phyloP scores from a whole-genome alignment of 139 green algal genomes.

The Chlamydomonas sp. region DNA sequence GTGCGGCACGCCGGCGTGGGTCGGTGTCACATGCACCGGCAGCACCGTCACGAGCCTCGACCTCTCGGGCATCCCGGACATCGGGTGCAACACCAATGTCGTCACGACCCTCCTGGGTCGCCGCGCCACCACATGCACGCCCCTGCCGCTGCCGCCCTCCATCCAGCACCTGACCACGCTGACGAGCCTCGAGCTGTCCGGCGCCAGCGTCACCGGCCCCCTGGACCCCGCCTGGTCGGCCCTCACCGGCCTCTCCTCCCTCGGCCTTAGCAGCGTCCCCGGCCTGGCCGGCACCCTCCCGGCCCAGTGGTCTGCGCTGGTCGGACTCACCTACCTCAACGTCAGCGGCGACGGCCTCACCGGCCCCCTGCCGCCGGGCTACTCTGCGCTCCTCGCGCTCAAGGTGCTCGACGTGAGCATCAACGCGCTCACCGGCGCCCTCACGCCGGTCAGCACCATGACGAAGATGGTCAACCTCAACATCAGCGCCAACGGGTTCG shows the following conservation, averaged over 20 bases:
- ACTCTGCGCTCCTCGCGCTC: conserved; percentile 1
- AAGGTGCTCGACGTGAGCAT: conserved; percentile 10
- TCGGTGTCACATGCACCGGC: neutral
- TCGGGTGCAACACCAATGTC: too few species aligned
- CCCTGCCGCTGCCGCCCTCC: too few species aligned
- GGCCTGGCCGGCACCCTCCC: conserved; percentile 2
- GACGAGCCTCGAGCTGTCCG: neutral
- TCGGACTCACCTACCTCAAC: conserved; percentile 12
- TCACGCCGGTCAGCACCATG: neutral
- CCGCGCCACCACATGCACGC: too few species aligned
- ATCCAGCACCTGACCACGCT: conserved; percentile 3
- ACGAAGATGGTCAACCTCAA: conserved; percentile 1
- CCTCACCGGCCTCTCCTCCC: conserved; percentile 7
- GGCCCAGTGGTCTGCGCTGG: conserved; percentile 1
- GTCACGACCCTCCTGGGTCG: too few species aligned
- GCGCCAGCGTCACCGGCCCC: neutral
- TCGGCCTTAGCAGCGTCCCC: conserved; percentile 1
- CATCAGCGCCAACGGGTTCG: conserved; percentile 3
- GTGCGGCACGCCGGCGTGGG: neutral
- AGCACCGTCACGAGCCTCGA: neutral
- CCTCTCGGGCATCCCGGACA: neutral
- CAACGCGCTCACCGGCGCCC: conserved; percentile 14
- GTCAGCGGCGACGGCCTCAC: conserved; percentile 8
- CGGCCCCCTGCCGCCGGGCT: conserved; percentile 13
- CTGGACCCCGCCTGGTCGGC: conserved; percentile 12